A percentile compares a stretch with the other conserved stretches of the same genome.
Conservation (phyloP, 2,329 filamentous ascomycete genomes). For the Calycina herbarum region DNA sequence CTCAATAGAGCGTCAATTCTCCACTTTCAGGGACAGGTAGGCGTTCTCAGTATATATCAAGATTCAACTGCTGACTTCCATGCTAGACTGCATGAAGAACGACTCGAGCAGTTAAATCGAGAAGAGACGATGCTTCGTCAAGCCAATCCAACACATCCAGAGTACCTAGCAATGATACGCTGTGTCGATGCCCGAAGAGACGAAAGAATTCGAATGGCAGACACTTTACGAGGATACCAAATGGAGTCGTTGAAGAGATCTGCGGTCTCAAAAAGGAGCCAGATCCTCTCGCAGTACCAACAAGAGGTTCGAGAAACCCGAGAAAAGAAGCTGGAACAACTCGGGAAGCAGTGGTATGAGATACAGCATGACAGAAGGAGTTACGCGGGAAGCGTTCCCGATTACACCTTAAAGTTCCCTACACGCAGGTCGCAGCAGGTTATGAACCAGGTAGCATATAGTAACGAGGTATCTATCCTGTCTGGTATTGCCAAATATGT, state of each 20-base stretch:
- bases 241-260: constrained; percentile 70
- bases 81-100: constrained; percentile 79
- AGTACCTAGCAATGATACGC: constrained; percentile 86
- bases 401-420: constrained; percentile 81
- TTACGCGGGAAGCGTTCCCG: constrained; percentile 73
- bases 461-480: constrained; percentile 88
- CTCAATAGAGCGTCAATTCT: constrained; percentile 85
- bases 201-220: constrained; percentile 74
- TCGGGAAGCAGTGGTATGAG: constrained; percentile 89
- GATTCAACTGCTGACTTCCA: constrained; percentile 26
- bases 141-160: constrained; percentile 75
- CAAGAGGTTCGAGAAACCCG: constrained; percentile 82
- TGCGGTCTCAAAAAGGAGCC: constrained; percentile 77
- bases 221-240: constrained; percentile 72
- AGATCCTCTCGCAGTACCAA: constrained; percentile 87
- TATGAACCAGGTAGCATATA: constrained; percentile 85
- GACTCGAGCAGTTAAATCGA: constrained; percentile 75
- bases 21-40: constrained; percentile 77
- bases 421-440: constrained; percentile 75
- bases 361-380: constrained; percentile 86
- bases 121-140: constrained; percentile 63
- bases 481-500: constrained; percentile 92
- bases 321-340: constrained; percentile 74
- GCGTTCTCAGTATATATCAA: constrained; percentile 30
- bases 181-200: constrained; percentile 81